A percentile compares a stretch with the other conserved stretches of the same genome.
Conservation (phyloP, 1,139 yeast species). For the Scheffersomyces parashehatae region DNA sequence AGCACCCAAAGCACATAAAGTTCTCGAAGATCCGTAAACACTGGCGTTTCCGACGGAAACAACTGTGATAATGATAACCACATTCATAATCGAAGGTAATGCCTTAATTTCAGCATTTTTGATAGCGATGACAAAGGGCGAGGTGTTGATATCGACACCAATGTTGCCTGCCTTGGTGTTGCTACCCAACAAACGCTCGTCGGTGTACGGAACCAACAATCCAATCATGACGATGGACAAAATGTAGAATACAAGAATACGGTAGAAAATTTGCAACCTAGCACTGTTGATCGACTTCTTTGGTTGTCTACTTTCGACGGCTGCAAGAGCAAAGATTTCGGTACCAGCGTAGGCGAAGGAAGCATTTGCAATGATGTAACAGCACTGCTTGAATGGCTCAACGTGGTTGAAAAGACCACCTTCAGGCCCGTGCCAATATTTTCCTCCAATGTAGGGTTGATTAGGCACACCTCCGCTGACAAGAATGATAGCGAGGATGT, state of each 20-base stretch:
- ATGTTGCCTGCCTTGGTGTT: slow-evolving; percentile 4
- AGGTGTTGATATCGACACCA: slow-evolving; percentile 29
- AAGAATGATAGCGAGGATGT: slow-evolving; percentile 29
- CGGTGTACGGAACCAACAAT: slow-evolving; percentile 62
- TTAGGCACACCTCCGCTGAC: slow-evolving; percentile 36
- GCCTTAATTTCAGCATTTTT: slow-evolving; percentile 30
- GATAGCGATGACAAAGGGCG: slow-evolving; percentile 45
- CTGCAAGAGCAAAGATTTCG: slow-evolving; percentile 37
- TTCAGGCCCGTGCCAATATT: slow-evolving; percentile 31
- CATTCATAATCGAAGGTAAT: slow-evolving; percentile 35
- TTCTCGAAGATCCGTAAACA: slow-evolving; percentile 38
- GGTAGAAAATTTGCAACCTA: slow-evolving; percentile 38
- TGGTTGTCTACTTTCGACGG: slow-evolving; percentile 37
- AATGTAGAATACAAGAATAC: slow-evolving; percentile 33
- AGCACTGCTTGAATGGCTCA: slow-evolving; percentile 28
- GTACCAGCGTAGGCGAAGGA: slow-evolving; percentile 28
- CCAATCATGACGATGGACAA: slow-evolving; percentile 42
- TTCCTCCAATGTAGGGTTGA: slow-evolving; percentile 31
- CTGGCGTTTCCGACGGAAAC: slow-evolving; percentile 37
- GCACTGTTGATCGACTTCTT: slow-evolving; percentile 34
- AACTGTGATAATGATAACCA: slow-evolving; percentile 32
- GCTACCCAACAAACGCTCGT: slow-evolving; percentile 42
- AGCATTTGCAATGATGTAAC: slow-evolving; percentile 24
- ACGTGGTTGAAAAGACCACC: slow-evolving; percentile 31
- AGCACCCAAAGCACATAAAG: slow-evolving; percentile 37